Conservation (phyloP, 352 stramenopile genomes). For the Chrysophaeum taylorii region DNA sequence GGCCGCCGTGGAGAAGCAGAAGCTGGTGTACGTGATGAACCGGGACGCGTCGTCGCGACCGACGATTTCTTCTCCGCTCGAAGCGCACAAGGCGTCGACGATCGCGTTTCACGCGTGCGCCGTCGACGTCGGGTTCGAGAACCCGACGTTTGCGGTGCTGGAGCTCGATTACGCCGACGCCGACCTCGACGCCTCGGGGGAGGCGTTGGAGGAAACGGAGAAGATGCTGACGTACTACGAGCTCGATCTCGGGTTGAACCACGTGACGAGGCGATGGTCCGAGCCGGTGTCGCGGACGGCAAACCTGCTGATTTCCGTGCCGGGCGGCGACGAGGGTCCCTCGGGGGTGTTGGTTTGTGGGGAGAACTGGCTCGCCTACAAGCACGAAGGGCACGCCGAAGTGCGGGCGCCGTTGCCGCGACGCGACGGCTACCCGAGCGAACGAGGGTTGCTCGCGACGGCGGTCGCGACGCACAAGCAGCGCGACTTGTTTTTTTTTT, state of each 20-base stretch:
- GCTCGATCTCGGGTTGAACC: constrained; percentile 96
- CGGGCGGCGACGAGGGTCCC: constrained; percentile 57
- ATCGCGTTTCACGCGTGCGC: constrained; percentile 86
- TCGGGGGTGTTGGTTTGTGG: constrained; percentile 88
- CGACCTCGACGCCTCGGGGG: constrained; percentile 31
- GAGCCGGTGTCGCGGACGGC: constrained; percentile 62
- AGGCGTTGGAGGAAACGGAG: constrained; percentile 41
- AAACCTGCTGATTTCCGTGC: constrained; percentile 81
- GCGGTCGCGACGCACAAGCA: constrained; percentile 81
- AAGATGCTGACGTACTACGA: constrained; percentile 98
- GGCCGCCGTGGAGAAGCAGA: constrained; percentile 89
- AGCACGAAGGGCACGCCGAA: constrained; percentile 78
- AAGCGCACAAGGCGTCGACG: constrained; percentile 88
- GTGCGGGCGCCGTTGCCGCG: constrained; percentile 47
- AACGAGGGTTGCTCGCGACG: constrained; percentile 78
- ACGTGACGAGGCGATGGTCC: constrained; percentile 91
- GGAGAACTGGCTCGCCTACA: constrained; percentile 92
- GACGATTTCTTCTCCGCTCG: constrained; percentile 94
- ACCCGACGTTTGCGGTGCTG: constrained; percentile 94
- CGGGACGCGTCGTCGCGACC: constrained; percentile 78
- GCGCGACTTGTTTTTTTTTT: constrained; percentile 87
- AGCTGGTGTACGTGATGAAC: constrained; percentile 98
- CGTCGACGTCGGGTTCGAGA: constrained; percentile 96
- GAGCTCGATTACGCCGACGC: constrained; percentile 87
- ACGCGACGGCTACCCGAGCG: constrained; percentile 50